These are phyloP conservation scores for Phytopythium montanum DNA, from an alignment of 352 stramenopile genomes.

Conservation along the genomic window DNA sequence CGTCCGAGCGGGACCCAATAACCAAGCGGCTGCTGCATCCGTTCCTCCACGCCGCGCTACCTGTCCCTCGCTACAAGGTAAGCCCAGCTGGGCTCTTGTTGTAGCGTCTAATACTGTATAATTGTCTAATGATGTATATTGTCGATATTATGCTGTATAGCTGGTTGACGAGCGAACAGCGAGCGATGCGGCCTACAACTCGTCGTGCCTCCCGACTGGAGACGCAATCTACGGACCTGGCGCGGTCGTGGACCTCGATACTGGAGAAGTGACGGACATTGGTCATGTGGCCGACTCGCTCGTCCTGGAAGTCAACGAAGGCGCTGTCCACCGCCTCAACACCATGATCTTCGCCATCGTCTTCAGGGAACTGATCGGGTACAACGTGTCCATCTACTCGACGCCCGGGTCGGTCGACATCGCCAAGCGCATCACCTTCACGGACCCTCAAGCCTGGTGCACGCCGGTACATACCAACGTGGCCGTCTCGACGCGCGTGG, in stretches of 20 bases:
- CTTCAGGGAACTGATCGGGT: conserved; percentile 19
- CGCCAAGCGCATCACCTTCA: background rate
- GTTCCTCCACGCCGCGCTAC: conserved; percentile 23
- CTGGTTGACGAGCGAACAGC: conserved; percentile 13
- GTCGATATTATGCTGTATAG: too few species aligned
- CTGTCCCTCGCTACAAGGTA: conserved; percentile 11
- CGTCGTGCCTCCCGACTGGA: conserved; percentile 10
- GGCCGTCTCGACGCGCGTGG: too few species aligned
- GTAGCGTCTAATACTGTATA: background rate
- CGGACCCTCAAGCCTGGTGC: background rate
- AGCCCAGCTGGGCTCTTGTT: too few species aligned
- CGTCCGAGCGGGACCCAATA: conserved; percentile 5
- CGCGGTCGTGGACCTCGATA: conserved; percentile 11
- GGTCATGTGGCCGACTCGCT: conserved; percentile 14
- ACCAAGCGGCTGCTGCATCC: conserved; percentile 16
- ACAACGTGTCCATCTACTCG: conserved; percentile 20
- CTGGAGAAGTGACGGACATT: conserved; percentile 12
- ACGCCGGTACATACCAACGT: background rate
- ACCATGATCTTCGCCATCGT: conserved; percentile 29
- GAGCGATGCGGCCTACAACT: background rate
- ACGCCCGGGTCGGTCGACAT: background rate
- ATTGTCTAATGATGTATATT: conserved; percentile 1
- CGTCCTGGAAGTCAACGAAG: conserved; percentile 25
- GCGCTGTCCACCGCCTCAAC: conserved; percentile 18
- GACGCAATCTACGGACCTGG: conserved; percentile 22